A percentile compares a stretch with the other conserved stretches of the same genome.
phyloP scores from a whole-genome alignment of 2,329 filamentous ascomycete species.

The Fusarium begoniae region DNA sequence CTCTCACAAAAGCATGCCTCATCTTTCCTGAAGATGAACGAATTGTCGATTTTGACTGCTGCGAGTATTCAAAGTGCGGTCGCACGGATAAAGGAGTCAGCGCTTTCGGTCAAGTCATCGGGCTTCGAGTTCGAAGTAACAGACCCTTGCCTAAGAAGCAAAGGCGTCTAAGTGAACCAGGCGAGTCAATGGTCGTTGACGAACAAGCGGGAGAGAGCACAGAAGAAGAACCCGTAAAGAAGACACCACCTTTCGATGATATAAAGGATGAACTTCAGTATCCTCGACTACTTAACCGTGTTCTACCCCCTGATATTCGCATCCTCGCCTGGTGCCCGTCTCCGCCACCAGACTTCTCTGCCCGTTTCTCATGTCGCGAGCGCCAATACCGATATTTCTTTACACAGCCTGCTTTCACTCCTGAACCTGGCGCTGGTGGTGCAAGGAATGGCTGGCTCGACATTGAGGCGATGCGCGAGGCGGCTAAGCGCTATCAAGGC shows the following conservation, averaged over 20 bases:
- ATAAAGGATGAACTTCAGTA: constrained; percentile 86
- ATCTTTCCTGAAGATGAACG: constrained; percentile 76
- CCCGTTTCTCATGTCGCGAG: constrained; percentile 91
- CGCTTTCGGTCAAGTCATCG: constrained; percentile 95
- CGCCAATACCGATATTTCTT: constrained; percentile 97
- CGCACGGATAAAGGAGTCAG: constrained; percentile 93
- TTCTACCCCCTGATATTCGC: constrained; percentile 89
- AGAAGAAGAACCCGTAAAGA: constrained; percentile 27
- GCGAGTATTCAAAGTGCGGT: constrained; percentile 94
- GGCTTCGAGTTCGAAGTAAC: constrained; percentile 82
- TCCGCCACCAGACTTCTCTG: constrained; percentile 82
- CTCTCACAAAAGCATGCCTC: constrained; percentile 80
- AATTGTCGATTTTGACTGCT: constrained; percentile 80
- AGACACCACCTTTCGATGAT: constrained; percentile 63
- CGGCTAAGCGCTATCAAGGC: constrained; percentile 82
- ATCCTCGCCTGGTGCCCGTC: constrained; percentile 92
- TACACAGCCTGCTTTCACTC: constrained; percentile 88
- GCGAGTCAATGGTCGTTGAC: constrained; percentile 36
- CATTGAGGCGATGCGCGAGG: constrained; percentile 84
- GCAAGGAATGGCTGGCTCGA: constrained; percentile 81
- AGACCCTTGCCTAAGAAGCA: constrained; percentile 62
- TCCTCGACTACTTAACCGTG: constrained; percentile 81
- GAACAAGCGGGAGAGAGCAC: constrained; percentile 19
- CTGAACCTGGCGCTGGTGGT: constrained; percentile 54
- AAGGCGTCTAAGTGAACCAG: constrained; percentile 33